These are phyloP conservation scores for Notholithocarpus densiflorus DNA, from an alignment of 306 rosid species.

Conservation along the genomic window DNA sequence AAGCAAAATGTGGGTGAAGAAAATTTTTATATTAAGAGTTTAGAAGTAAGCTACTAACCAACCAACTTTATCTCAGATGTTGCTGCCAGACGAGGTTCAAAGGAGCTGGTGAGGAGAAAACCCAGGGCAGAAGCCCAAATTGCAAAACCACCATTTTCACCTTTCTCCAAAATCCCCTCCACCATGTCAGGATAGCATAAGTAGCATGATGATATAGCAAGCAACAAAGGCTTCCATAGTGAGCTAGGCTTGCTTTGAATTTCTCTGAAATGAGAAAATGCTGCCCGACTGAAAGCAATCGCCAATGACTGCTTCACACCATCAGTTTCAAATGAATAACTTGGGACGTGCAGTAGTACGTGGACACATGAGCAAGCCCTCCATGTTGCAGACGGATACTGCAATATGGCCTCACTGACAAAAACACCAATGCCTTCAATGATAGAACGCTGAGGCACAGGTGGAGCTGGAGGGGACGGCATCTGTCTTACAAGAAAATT, in stretches of 20 bases:
- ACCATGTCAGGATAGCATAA: constrained; percentile 70
- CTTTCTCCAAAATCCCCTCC: constrained; percentile 65
- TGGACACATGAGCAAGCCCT: constrained; percentile 87
- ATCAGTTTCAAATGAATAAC: constrained; percentile 58
- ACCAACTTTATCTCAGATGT: constrained; percentile 72
- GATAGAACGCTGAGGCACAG: constrained; percentile 69
- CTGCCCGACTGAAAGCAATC: constrained; percentile 50
- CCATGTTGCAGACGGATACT: constrained; percentile 79
- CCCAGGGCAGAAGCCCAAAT: constrained; percentile 74
- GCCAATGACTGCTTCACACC: constrained; percentile 62
- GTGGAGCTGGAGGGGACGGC: constrained; percentile 79
- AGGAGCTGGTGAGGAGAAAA: constrained; percentile 46
- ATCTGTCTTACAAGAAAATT: constrained; percentile 56
- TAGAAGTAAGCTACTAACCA: constrained; percentile 43
- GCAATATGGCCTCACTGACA: constrained; percentile 61
- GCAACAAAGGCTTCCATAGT: constrained; percentile 80
- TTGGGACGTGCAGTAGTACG: constrained; percentile 59
- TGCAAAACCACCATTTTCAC: constrained; percentile 49
- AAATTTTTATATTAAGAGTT: constrained; percentile 9
- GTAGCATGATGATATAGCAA: constrained; percentile 81
- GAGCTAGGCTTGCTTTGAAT: constrained; percentile 47
- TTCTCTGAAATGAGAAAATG: constrained; percentile 56
- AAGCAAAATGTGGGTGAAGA: constrained; percentile 4
- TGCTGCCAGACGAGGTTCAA: constrained; percentile 48
- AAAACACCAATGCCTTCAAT: constrained; percentile 70